Conservation (phyloP, 1,139 yeast genomes). For the Lodderomyces jiufengensis region DNA sequence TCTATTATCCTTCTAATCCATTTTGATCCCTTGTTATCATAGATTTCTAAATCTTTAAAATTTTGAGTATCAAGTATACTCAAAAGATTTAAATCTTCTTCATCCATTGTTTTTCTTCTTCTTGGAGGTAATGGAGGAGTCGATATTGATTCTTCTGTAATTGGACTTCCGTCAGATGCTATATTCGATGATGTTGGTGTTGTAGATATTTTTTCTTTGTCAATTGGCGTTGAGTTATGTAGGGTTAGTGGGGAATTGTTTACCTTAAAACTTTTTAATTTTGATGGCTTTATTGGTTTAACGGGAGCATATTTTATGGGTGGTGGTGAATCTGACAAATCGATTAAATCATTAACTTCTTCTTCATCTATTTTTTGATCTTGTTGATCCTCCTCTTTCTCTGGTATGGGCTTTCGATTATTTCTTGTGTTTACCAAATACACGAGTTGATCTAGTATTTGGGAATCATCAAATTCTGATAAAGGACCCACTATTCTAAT, state of each 20-base stretch:
- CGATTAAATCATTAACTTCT: conserved; percentile 30
- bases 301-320: conserved; percentile 30
- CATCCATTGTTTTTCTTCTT: conserved; percentile 5
- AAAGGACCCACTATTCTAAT: conserved; percentile 76
- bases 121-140: conserved; percentile 14
- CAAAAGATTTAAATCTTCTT: conserved; percentile 9
- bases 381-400: too few species aligned
- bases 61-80: conserved; percentile 13
- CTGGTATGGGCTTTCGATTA: background rate
- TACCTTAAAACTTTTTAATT: conserved; percentile 27
- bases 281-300: conserved; percentile 37
- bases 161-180: conserved; percentile 14
- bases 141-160: conserved; percentile 8
- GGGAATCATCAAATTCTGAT: conserved; percentile 49
- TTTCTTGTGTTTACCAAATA: too few species aligned
- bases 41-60: conserved; percentile 29
- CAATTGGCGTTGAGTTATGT: conserved; percentile 21
- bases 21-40: conserved; percentile 44
- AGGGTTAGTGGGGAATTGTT: conserved; percentile 19
- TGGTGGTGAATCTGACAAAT: conserved; percentile 24
- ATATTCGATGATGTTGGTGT: conserved; percentile 16
- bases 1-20: conserved; percentile 46
- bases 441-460: conserved; percentile 17
- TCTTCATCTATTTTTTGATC: conserved; percentile 8
- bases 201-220: conserved; percentile 11